Conservation (phyloP, 306 rosid species). For the Ammopiptanthus mongolicus region DNA sequence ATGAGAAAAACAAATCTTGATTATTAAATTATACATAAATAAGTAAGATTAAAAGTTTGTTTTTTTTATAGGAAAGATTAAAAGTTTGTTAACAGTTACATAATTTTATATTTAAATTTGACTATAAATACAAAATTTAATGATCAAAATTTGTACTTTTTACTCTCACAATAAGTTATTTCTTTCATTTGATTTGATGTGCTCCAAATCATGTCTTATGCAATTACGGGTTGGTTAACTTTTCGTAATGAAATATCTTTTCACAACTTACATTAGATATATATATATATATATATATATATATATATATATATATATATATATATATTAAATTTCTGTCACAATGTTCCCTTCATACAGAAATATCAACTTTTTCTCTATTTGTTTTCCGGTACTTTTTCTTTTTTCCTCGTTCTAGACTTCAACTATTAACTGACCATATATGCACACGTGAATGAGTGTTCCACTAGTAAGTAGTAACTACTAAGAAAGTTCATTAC, state of each 20-base stretch:
- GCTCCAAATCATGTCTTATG: neutral
- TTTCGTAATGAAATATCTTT: neutral
- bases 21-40: no score
- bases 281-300: no score
- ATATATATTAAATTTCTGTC: neutral
- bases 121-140: no score
- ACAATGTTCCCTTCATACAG: neutral
- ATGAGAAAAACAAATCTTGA: no score
- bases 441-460: neutral
- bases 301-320: no score
- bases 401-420: neutral
- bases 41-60: no score
- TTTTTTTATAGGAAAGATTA: no score
- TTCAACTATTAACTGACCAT: neutral
- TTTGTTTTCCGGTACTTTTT: neutral
- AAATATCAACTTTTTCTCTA: neutral
- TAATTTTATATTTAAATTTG: no score
- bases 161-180: no score
- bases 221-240: neutral
- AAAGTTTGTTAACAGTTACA: no score
- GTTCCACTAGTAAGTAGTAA: neutral
- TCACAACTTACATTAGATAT: neutral
- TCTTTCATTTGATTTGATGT: no score
- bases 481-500: constrained; percentile 13
- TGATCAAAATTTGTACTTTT: no score